Evolutionary conservation across 148 eudicot genomes (phyloP).

Genomic region (Cornus florida): DNA sequence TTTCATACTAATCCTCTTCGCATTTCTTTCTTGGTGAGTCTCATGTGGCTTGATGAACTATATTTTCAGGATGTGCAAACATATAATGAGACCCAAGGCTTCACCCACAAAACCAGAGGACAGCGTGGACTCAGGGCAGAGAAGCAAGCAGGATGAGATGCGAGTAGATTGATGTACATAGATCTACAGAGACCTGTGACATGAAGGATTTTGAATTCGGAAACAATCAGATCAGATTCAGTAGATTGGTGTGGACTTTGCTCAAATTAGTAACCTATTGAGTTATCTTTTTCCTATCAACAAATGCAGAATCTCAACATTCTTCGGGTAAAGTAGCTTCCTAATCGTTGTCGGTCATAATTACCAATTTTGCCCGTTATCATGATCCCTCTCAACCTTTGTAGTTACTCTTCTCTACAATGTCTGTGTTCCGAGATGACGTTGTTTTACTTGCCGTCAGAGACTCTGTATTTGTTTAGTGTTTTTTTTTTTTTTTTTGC

Average conservation of each 20-base stretch:
- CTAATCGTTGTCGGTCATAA: background rate
- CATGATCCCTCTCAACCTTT: background rate
- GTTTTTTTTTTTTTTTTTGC: background rate
- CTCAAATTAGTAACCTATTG: constrained; percentile 17
- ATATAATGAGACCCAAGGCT: constrained; percentile 37
- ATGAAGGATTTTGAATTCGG: background rate
- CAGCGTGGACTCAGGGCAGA: constrained; percentile 27
- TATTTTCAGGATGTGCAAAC: constrained; percentile 57
- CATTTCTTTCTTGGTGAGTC: background rate
- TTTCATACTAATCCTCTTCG: background rate
- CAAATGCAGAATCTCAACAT: background rate
- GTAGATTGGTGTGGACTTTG: constrained; percentile 12
- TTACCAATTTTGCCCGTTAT: constrained; percentile 19
- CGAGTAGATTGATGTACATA: constrained; percentile 39
- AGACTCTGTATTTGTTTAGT: background rate
- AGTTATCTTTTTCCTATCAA: background rate
- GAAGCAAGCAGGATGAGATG: constrained; percentile 49
- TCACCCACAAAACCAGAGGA: constrained; percentile 36
- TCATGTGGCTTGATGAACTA: constrained; percentile 3
- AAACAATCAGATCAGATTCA: constrained; percentile 10
- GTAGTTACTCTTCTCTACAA: background rate
- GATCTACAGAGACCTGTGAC: constrained; percentile 1
- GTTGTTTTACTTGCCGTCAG: background rate
- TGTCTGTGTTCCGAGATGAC: background rate
- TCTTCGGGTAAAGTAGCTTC: constrained; percentile 5